Evolutionary conservation across 495 filamentous ascomycete genomes (phyloP), one percentile per base, ranked within the genome.

Genomic region (Penicillium coffeae): DNA sequence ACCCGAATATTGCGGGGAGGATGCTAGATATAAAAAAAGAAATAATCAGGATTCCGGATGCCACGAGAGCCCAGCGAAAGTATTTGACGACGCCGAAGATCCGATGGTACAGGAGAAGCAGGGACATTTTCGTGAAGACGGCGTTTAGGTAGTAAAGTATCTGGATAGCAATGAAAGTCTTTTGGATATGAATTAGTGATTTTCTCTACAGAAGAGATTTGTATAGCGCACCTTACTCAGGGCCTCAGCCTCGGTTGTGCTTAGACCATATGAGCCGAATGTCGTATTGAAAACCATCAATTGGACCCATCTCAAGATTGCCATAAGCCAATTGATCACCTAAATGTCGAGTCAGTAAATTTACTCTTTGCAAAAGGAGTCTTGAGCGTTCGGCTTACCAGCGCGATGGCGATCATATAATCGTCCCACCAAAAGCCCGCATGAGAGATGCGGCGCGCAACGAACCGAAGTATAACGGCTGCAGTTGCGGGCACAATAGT

Each of bases 351-450:
- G 5, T 44, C 19, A 44, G 27, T 18, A 33, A 30, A 2, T 42
- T 13, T 0, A 27, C 6, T 13, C 0, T 3, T n/a, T 13, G 5
- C 13, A n/a, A 9, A 14, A 7, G 25, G 19, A n/a, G 32, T 1
- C 13, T 21, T 25, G 37, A 19, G 8, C 8, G 8, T 5, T 3
- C 48, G n/a, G n/a, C 56, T 45, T 42, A 67, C 59, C 51, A 70
- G 33, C 10, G 69, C 54, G 30, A 54, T 42, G 0, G 54, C 47
- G 43, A 72, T 64, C 8, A 54, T 65, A 40, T 55, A 69, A 37
- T 70, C 69, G 63, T 70, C 67, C 67, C 67, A 72, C 67, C 69
- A 70, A 8, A 60, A 48, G 1, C 58, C 59, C 14, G 62, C 64
- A 8, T 44, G 18, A 13, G 67, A 55, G 20, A 65, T 40, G 36